Evolutionary conservation across 225 moss, liverwort and hornwort genomes (phyloP).

Genomic region (Ulota crispa): DNA sequence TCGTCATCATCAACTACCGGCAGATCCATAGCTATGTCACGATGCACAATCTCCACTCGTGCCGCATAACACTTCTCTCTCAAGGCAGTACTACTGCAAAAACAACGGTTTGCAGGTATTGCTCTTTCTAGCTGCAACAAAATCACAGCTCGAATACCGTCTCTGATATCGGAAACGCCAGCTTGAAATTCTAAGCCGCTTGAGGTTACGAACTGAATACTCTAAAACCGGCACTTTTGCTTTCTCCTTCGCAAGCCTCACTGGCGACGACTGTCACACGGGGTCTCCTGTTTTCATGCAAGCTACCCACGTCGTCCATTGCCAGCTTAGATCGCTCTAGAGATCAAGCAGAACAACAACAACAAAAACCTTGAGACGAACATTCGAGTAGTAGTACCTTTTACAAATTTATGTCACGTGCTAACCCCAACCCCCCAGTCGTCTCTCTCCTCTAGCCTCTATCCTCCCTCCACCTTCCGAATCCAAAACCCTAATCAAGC

Average conservation of each 20-base stretch:
- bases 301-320: background rate
- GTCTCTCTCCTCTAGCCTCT: background rate
- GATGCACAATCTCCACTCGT: background rate
- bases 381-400: constrained; percentile 50
- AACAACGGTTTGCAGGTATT: background rate
- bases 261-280: background rate
- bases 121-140: constrained; percentile 2
- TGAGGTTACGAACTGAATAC: background rate
- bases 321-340: background rate
- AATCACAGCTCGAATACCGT: background rate
- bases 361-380: background rate
- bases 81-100: background rate
- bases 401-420: constrained; percentile 37
- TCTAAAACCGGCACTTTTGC: background rate
- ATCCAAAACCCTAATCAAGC: constrained; percentile 34
- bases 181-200: background rate
- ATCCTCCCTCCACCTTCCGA: background rate
- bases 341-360: background rate
- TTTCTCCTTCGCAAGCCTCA: background rate
- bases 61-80: background rate
- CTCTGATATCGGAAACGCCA: background rate
- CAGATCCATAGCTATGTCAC: constrained; percentile 32
- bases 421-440: background rate
- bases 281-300: background rate
- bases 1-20: constrained; percentile 39